A percentile compares a stretch with the other conserved stretches of the same genome.
Conservation (phyloP, 495 filamentous ascomycete species). For the Penicillium cinerascens region DNA sequence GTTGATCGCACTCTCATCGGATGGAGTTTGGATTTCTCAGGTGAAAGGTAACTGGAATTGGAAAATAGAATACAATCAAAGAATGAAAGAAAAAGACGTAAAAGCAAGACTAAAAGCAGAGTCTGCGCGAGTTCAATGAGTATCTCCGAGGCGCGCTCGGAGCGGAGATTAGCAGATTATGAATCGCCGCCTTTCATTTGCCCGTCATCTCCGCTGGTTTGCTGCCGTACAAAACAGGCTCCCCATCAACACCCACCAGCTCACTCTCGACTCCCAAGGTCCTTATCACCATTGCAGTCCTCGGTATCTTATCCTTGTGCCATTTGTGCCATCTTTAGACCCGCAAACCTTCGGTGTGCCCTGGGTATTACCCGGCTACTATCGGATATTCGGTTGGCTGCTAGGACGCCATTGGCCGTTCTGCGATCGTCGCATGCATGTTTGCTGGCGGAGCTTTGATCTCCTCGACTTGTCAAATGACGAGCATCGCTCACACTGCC, state of each 20-base stretch:
- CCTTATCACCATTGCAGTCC: neutral
- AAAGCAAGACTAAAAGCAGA: neutral
- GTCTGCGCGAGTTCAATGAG: neutral
- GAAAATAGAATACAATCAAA: neutral
- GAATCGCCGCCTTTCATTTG: constrained; percentile 5
- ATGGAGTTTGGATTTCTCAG: neutral
- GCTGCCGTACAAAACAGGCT: neutral
- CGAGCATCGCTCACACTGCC: neutral
- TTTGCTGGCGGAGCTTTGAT: neutral
- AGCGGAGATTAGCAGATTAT: constrained; percentile 15
- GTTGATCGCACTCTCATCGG: constrained; percentile 7
- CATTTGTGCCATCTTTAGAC: neutral
- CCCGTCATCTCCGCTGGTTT: neutral
- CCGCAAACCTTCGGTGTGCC: neutral
- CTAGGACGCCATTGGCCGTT: neutral
- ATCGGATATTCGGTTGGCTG: neutral
- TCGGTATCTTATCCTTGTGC: neutral
- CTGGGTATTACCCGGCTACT: neutral
- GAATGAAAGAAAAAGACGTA: neutral
- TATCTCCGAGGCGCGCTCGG: constrained; percentile 6
- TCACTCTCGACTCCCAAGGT: neutral
- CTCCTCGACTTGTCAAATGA: neutral
- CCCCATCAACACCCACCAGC: neutral
- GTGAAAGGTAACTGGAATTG: neutral
- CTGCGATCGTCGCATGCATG: neutral